A percentile compares a stretch with the other conserved stretches of the same genome.
phyloP scores from a whole-genome alignment of 2,329 filamentous ascomycete species.

The Cladosporium austrohemisphaericum region DNA sequence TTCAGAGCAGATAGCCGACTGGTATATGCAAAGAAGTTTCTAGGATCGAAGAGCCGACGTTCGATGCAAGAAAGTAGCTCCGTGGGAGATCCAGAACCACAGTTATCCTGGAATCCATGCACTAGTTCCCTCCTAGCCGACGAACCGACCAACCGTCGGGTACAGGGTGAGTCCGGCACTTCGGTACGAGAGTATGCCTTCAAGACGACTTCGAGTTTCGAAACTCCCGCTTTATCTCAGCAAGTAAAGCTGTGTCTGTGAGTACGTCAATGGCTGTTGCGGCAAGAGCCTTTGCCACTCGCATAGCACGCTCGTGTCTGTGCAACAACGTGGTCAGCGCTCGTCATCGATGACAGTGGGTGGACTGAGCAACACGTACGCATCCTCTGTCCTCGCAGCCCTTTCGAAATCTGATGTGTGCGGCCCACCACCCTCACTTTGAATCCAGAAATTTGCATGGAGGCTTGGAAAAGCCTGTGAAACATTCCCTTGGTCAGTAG shows the following conservation, averaged over 20 bases:
- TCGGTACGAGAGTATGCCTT: background rate
- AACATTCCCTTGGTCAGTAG: constrained; percentile 58
- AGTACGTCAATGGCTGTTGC: constrained; percentile 38
- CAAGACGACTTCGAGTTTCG: background rate
- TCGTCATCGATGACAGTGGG: no score
- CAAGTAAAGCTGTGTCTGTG: constrained; percentile 23
- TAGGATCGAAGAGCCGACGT: background rate
- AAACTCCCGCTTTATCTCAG: constrained; percentile 29
- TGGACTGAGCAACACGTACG: constrained; percentile 33
- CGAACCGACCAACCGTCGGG: background rate
- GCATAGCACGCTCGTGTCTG: constrained; percentile 22
- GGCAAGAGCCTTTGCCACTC: constrained; percentile 30
- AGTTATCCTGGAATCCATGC: background rate
- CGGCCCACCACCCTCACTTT: constrained; percentile 32
- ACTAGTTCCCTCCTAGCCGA: background rate
- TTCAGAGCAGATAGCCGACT: background rate
- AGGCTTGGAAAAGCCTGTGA: constrained; percentile 57
- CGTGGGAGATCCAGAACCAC: background rate
- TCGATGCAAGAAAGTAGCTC: background rate
- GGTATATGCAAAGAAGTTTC: background rate
- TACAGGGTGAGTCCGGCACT: background rate
- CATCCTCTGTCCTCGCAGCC: constrained; percentile 35
- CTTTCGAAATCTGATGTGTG: constrained; percentile 41
- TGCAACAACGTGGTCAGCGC: background rate
- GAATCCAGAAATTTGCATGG: constrained; percentile 49